Evolutionary conservation across 2,329 filamentous ascomycete genomes (phyloP), one percentile per base, ranked within the genome.

Genomic region (Ophiostoma fasciatum): DNA sequence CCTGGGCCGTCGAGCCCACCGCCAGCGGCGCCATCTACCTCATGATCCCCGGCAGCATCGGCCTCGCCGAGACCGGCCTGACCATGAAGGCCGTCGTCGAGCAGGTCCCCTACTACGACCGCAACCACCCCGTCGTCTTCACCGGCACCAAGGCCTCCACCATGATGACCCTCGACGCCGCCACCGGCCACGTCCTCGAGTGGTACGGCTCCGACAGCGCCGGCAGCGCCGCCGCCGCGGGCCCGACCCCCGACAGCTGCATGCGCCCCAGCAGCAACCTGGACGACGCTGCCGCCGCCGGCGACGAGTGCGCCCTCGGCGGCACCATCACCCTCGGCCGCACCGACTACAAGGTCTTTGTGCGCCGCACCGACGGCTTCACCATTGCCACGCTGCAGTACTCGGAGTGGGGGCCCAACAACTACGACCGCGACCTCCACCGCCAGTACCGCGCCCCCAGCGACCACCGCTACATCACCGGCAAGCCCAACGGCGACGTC

Each of bases 1-100:
- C 94, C 31, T 98, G 90, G 84, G 87, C 93, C 37, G 82, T 98
- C 36, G 90, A 96, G 57, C 90, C 90, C 12, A 88, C 71, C 45
- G 75, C 79, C 45, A 81, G 94, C 54, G 90, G 90, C 4, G 77
- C 74, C 48, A 69, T 98, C 28, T 96, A 90, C 51, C 71, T 93
- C 35, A 90, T 90, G 66, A 74, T 77, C 18, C 83, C 85, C 2
- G 74, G 73, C 31, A 63, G 65, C 32, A 49, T 66, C 43, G 56
- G 68, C 48, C 63, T 87, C 38, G 65, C 78, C 50, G 71, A 68
- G 44, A 74, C 81, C 17, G 71, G 71, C 32, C 68, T 81, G 46
- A 83, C 79, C 19, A 82, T 88, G 66, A 94, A 92, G 63, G 71
- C 81, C 48, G 62, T 96, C 40, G 82, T 90, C n/a, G 84, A 90